phyloP scores from a whole-genome alignment of 2,329 filamentous ascomycete genomes.

The Stagonosporopsis rhizophila region DNA sequence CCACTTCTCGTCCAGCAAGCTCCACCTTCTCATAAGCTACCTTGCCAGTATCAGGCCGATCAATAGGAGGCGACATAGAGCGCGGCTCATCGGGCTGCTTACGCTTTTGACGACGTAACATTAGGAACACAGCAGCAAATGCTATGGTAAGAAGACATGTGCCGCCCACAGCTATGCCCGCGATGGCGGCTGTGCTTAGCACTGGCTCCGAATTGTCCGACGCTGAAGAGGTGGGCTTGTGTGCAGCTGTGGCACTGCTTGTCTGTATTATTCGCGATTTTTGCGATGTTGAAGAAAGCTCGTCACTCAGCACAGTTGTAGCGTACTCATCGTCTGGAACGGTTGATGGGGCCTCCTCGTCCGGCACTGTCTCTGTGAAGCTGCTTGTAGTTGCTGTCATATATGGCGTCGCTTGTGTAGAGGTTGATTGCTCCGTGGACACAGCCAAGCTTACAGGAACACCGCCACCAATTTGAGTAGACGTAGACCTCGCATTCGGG shows the following conservation, averaged over 20 bases:
- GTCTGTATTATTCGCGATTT: background rate
- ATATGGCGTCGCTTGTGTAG: background rate
- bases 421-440: background rate
- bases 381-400: background rate
- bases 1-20: background rate
- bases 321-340: background rate
- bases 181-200: conserved; percentile 22
- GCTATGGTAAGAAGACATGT: conserved; percentile 16
- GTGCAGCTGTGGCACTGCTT: background rate
- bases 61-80: background rate
- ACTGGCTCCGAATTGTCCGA: background rate
- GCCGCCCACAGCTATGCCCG: conserved; percentile 27
- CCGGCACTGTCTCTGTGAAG: background rate
- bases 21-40: background rate
- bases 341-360: background rate
- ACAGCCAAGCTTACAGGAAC: background rate
- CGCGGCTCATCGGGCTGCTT: background rate
- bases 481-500: background rate
- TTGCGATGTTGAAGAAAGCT: background rate
- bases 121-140: conserved; percentile 18
- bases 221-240: background rate
- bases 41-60: background rate
- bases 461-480: background rate
- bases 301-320: background rate
- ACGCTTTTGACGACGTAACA: conserved; percentile 16